Conservation (phyloP, 306 rosid genomes). For the Prinsepia uniflora region DNA sequence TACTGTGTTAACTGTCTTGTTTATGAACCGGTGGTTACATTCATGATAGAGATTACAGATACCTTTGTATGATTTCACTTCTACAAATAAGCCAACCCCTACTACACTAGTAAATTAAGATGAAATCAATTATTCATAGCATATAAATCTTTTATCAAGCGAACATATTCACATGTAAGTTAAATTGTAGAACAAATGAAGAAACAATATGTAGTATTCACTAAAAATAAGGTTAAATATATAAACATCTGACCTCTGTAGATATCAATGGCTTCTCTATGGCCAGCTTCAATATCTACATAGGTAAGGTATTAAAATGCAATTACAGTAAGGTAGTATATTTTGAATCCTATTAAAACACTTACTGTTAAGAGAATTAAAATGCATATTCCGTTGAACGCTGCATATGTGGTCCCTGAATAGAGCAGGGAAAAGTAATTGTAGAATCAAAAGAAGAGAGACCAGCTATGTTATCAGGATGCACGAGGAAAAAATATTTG, state of each 20-base stretch:
- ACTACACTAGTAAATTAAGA: neutral
- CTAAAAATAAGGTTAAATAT: neutral
- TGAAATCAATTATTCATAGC: neutral
- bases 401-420: constrained; percentile 85
- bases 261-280: no score
- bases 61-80: neutral
- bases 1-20: neutral
- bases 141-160: neutral
- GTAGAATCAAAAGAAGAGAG: neutral
- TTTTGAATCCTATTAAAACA: constrained; percentile 15
- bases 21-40: neutral
- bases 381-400: constrained; percentile 84
- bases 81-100: neutral
- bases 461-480: neutral
- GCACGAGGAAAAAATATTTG: neutral
- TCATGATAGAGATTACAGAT: neutral
- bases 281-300: neutral
- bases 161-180: neutral
- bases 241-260: no score
- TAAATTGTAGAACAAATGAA: neutral
- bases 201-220: neutral
- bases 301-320: neutral
- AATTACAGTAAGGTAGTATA: constrained; percentile 8
- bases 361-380: constrained; percentile 81
- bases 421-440: constrained; percentile 26